These are phyloP conservation scores for Tricholoma sp. DNA, from an alignment of 768 basidiomycete species.

Conservation along the genomic window DNA sequence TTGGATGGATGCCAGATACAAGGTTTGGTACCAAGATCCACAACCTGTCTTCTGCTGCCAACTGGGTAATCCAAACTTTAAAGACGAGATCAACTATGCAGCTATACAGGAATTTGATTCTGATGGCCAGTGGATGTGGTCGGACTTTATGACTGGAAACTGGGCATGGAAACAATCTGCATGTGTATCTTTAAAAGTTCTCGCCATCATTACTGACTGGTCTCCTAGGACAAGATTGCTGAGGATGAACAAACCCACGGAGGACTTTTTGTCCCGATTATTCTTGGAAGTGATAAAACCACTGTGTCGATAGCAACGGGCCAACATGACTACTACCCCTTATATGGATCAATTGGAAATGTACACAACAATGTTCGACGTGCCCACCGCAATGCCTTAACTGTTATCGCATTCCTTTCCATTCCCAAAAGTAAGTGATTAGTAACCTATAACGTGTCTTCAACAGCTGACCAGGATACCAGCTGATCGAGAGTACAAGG, in stretches of 20 bases:
- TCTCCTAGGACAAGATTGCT: constrained; percentile 6
- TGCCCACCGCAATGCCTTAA: constrained; percentile 3
- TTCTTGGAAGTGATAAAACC: constrained; percentile 23
- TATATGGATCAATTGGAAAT: too few species aligned
- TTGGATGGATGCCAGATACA: constrained; percentile 27
- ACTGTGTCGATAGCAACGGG: constrained; percentile 23
- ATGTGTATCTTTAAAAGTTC: neutral
- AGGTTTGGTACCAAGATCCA: constrained; percentile 30
- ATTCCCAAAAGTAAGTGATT: too few species aligned
- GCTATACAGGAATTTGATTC: constrained; percentile 23
- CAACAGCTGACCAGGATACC: neutral
- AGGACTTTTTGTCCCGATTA: constrained; percentile 14
- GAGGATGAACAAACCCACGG: constrained; percentile 11
- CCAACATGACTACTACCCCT: constrained; percentile 15
- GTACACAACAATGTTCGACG: too few species aligned
- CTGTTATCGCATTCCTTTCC: constrained; percentile 3
- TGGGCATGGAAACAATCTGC: constrained; percentile 22
- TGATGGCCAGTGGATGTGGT: constrained; percentile 8
- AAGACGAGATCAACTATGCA: constrained; percentile 25
- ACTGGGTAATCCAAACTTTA: constrained; percentile 30
- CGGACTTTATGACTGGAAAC: constrained; percentile 19
- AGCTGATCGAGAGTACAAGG: constrained; percentile 12
- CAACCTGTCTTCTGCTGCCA: constrained; percentile 20
- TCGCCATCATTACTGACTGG: neutral
- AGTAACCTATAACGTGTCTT: constrained; percentile 6